Evolutionary conservation across 805 yeast species (phyloP).

Genomic region (Osmozyma mogii): DNA sequence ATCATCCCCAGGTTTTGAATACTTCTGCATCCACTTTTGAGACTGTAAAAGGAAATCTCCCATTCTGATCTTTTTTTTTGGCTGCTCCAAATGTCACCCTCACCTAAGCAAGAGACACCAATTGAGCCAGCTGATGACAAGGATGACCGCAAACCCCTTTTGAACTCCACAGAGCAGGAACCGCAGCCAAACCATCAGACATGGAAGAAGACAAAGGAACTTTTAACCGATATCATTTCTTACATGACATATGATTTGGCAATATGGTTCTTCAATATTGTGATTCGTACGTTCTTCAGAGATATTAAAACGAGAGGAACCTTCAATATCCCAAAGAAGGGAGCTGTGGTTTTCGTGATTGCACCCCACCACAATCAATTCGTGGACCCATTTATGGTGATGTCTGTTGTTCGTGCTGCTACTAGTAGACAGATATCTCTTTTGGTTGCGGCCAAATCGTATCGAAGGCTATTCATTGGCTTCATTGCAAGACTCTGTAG

Average conservation of each 20-base stretch:
- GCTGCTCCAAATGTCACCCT: too few relatives aligned
- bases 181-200: too few relatives aligned
- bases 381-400: slow-evolving; percentile 31
- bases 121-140: too few relatives aligned
- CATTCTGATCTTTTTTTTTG: too few relatives aligned
- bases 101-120: too few relatives aligned
- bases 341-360: slow-evolving; percentile 32
- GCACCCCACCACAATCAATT: slow-evolving; percentile 40
- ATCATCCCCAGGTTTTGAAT: too few relatives aligned
- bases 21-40: too few relatives aligned
- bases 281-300: slow-evolving; percentile 33
- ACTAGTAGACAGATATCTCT: slow-evolving; percentile 26
- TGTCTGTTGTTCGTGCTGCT: slow-evolving; percentile 25
- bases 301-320: slow-evolving; percentile 32
- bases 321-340: slow-evolving; percentile 29
- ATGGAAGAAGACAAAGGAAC: not conserved
- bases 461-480: slow-evolving; percentile 25
- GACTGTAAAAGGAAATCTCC: too few relatives aligned
- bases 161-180: too few relatives aligned
- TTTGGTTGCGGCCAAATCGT: slow-evolving; percentile 31
- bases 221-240: not conserved
- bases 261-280: slow-evolving; percentile 24
- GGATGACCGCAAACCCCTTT: too few relatives aligned
- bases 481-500: slow-evolving; percentile 22
- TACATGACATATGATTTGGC: slow-evolving; percentile 19